A percentile compares a stretch with the other conserved stretches of the same genome.
These are phyloP conservation scores for Penicillium sp. DNA, from an alignment of 2,329 filamentous ascomycete genomes.

Conservation along the genomic window DNA sequence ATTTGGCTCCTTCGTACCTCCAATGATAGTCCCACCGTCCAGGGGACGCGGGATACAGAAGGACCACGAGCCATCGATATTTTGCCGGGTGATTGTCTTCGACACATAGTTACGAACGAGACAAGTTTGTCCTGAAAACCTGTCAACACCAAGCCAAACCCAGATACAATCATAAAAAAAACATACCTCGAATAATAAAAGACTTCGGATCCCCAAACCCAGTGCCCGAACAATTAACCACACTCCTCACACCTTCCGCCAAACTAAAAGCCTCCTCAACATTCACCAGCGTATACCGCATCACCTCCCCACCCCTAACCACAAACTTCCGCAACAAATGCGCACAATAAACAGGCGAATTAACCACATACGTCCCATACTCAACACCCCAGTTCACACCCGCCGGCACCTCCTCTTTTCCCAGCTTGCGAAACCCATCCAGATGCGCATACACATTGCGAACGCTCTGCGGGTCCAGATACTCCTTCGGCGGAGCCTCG, in stretches of 20 bases:
- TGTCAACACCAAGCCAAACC: not conserved
- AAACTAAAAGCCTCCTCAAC: constrained; percentile 40
- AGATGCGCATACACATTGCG: constrained; percentile 31
- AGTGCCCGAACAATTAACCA: constrained; percentile 47
- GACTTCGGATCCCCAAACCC: constrained; percentile 43
- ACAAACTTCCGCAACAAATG: constrained; percentile 42
- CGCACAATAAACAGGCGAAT: constrained; percentile 44
- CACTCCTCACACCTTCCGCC: constrained; percentile 32
- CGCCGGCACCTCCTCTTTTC: constrained; percentile 28
- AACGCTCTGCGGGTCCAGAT: constrained; percentile 30
- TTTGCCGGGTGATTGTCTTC: constrained; percentile 57
- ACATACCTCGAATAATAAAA: constrained; percentile 44
- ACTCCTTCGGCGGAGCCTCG: constrained; percentile 37
- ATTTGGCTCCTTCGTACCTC: constrained; percentile 61
- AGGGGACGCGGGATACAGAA: constrained; percentile 61
- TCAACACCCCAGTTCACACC: constrained; percentile 42
- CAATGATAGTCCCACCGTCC: constrained; percentile 62
- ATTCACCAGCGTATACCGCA: constrained; percentile 28
- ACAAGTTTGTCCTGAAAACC: constrained; percentile 43
- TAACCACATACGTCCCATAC: constrained; percentile 44
- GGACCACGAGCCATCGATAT: constrained; percentile 59
- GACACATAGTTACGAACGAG: constrained; percentile 46
- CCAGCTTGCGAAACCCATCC: constrained; percentile 36
- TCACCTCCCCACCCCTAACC: constrained; percentile 36
- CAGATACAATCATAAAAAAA: not conserved